These are phyloP conservation scores for Lactarius tabidus DNA, from an alignment of 768 basidiomycete genomes.

Conservation along the genomic window DNA sequence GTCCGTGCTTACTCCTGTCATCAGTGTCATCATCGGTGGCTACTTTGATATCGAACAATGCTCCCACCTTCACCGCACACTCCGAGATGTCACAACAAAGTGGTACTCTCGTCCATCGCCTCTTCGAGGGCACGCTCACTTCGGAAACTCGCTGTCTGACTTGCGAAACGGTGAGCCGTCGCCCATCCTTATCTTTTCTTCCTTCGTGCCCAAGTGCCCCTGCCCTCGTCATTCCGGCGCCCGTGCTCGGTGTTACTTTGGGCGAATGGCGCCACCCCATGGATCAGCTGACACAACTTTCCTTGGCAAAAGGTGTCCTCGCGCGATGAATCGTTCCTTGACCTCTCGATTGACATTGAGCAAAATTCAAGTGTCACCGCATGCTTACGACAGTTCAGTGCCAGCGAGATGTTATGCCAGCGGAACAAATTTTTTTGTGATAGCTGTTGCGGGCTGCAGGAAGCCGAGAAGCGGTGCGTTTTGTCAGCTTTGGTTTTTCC, in stretches of 20 bases:
- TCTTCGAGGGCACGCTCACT: slow-evolving; percentile 92
- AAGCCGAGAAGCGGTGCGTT: slow-evolving; percentile 92
- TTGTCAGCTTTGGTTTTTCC: slow-evolving; percentile 19
- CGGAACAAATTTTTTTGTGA: slow-evolving; percentile 99
- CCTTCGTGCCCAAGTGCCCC: neutral
- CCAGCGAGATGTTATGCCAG: slow-evolving; percentile 97
- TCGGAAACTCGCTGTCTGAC: slow-evolving; percentile 97
- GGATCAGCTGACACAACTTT: slow-evolving; percentile 10
- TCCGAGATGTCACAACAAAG: slow-evolving; percentile 40
- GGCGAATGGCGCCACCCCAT: slow-evolving; percentile 29
- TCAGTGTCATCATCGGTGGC: slow-evolving; percentile 59
- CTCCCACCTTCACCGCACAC: slow-evolving; percentile 38
- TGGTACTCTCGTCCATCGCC: slow-evolving; percentile 80
- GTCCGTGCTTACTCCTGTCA: slow-evolving; percentile 5
- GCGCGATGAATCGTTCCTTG: slow-evolving; percentile 93
- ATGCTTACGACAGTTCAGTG: slow-evolving; percentile 94
- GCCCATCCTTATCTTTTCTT: neutral
- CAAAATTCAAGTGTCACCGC: slow-evolving; percentile 96
- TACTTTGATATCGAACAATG: slow-evolving; percentile 45
- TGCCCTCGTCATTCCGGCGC: slow-evolving; percentile 3
- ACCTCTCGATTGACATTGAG: slow-evolving; percentile 99
- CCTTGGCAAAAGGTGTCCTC: slow-evolving; percentile 38
- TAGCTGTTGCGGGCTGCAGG: slow-evolving; percentile 92
- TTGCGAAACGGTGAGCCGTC: slow-evolving; percentile 78
- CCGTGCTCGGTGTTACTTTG: slow-evolving; percentile 4